These are phyloP conservation scores for Ceratocystis papillata DNA, from an alignment of 2,329 filamentous ascomycete species.

Conservation along the genomic window DNA sequence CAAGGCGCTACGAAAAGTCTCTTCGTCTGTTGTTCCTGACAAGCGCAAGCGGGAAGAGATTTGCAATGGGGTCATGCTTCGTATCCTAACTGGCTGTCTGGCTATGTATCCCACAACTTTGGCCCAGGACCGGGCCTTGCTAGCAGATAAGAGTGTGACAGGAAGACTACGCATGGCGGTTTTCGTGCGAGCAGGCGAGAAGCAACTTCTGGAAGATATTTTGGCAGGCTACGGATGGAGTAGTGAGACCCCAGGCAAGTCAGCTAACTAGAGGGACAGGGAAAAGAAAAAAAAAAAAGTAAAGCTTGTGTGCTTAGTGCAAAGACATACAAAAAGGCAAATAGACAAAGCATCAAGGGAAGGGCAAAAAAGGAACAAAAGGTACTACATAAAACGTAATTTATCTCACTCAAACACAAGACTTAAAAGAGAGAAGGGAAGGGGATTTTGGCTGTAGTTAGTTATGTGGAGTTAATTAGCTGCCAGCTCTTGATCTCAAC, in stretches of 20 bases:
- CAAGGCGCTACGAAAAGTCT: conserved; percentile 40
- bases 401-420: neutral
- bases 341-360: conserved; percentile 1
- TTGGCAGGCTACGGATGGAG: conserved; percentile 31
- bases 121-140: conserved; percentile 34
- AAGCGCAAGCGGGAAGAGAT: conserved; percentile 42
- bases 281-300: conserved; percentile 26
- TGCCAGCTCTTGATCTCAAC: neutral
- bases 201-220: conserved; percentile 50
- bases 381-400: neutral
- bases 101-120: conserved; percentile 37
- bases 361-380: neutral
- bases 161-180: conserved; percentile 49
- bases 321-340: too few species aligned
- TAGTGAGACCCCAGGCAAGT: conserved; percentile 25
- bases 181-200: conserved; percentile 60
- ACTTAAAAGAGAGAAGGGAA: neutral
- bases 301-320: conserved; percentile 15
- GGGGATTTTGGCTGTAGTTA: neutral
- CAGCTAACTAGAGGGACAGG: conserved; percentile 24
- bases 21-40: conserved; percentile 36
- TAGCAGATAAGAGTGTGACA: conserved; percentile 29
- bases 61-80: conserved; percentile 34
- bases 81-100: conserved; percentile 33
- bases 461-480: neutral